Conservation (phyloP, 75 land plant species). For the Picea glauca region DNA sequence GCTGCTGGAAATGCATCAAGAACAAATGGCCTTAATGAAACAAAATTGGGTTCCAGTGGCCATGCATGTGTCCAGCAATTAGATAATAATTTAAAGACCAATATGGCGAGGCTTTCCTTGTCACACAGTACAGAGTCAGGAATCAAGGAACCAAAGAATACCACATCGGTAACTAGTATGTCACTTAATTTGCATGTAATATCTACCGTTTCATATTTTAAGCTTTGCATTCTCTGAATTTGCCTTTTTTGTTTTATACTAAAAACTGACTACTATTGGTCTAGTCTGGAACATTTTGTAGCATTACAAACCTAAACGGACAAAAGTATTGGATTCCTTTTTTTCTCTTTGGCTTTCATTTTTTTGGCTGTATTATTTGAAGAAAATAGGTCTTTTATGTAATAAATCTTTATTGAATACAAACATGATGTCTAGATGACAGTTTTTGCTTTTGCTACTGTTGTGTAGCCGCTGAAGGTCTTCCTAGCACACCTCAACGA, state of each 20-base stretch:
- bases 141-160: constrained; percentile 31
- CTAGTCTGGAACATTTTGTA: neutral
- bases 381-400: neutral
- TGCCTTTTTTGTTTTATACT: neutral
- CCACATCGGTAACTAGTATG: constrained; percentile 30
- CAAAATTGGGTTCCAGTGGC: constrained; percentile 31
- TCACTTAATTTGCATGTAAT: neutral
- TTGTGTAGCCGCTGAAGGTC: constrained; percentile 49
- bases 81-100: constrained; percentile 40
- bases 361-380: neutral
- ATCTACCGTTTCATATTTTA: neutral
- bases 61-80: constrained; percentile 25
- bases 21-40: constrained; percentile 30
- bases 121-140: constrained; percentile 39
- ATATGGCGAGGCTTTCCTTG: constrained; percentile 37
- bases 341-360: neutral
- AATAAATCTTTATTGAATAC: neutral
- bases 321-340: neutral
- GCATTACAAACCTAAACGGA: neutral
- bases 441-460: neutral
- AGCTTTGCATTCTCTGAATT: no score
- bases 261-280: neutral
- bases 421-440: neutral
- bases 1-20: constrained; percentile 29
- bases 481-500: constrained; percentile 49